phyloP scores from a whole-genome alignment of 2,329 filamentous ascomycete genomes.

The Microdochium bolleyi region DNA sequence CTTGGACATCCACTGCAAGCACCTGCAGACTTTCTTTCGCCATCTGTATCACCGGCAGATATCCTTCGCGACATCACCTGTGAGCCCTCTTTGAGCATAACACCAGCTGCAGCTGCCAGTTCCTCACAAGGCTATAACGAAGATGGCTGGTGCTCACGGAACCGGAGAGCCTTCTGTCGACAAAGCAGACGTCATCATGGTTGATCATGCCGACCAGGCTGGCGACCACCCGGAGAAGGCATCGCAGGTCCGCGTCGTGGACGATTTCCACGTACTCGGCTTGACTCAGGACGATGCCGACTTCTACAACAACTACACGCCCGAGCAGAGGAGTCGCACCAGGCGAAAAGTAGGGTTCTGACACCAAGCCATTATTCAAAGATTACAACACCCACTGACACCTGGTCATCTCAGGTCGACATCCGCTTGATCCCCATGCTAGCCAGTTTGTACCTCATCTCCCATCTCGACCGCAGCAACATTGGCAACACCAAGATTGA shows the following conservation, averaged over 20 bases:
- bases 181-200: neutral
- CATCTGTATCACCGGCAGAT: neutral
- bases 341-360: conserved; percentile 10
- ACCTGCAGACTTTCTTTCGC: neutral
- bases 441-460: conserved; percentile 46
- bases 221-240: conserved; percentile 6
- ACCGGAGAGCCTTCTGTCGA: neutral
- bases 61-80: too few species aligned
- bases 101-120: neutral
- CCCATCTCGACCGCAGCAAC: conserved; percentile 47
- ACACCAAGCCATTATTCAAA: neutral
- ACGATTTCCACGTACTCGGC: conserved; percentile 19
- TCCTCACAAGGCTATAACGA: neutral
- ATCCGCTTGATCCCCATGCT: conserved; percentile 31
- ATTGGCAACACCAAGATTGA: conserved; percentile 37
- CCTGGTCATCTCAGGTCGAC: conserved; percentile 11
- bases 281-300: conserved; percentile 18
- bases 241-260: conserved; percentile 14
- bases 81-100: neutral
- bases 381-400: neutral
- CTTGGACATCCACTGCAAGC: neutral
- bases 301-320: conserved; percentile 17
- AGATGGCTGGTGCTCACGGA: neutral
- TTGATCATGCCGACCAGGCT: neutral
- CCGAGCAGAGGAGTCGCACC: conserved; percentile 13